Percentiles rank a stretch among this genome's conserved stretches.
Conservation (phyloP, 1,284 basidiomycete genomes). For the Irpex rosettiformis region DNA sequence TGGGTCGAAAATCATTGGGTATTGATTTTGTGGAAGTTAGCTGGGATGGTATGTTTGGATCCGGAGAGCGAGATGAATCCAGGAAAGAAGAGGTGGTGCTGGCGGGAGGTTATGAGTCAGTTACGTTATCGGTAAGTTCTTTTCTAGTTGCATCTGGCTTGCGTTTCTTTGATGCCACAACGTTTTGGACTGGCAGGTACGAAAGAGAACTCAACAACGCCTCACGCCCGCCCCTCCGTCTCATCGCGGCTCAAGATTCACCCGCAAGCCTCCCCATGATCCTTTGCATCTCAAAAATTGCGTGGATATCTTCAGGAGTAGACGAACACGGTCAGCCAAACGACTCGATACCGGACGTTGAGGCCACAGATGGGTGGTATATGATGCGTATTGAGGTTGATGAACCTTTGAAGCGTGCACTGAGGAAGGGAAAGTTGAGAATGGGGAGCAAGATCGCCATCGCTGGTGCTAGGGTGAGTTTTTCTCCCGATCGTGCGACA, state of each 20-base stretch:
- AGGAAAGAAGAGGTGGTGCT: constrained; percentile 65
- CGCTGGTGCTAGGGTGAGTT: constrained; percentile 72
- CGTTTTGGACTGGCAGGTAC: too few relatives aligned
- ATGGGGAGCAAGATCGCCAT: constrained; percentile 84
- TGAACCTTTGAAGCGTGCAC: constrained; percentile 66
- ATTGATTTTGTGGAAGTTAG: constrained; percentile 92
- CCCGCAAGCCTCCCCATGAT: constrained; percentile 75
- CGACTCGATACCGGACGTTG: constrained; percentile 54
- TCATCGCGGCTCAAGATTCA: constrained; percentile 75
- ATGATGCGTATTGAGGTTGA: constrained; percentile 77
- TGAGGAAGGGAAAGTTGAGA: constrained; percentile 60
- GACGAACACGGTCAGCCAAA: constrained; percentile 39
- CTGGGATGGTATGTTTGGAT: constrained; percentile 74
- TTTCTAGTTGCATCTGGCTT: neutral
- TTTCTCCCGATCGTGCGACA: neutral
- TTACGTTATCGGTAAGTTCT: constrained; percentile 75
- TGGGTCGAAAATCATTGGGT: constrained; percentile 95
- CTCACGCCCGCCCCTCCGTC: constrained; percentile 76
- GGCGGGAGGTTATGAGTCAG: constrained; percentile 77
- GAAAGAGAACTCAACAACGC: constrained; percentile 84
- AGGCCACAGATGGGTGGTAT: constrained; percentile 98
- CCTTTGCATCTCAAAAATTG: constrained; percentile 78
- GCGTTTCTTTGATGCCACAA: too few relatives aligned
- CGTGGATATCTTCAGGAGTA: constrained; percentile 30
- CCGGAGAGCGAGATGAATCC: constrained; percentile 55